Evolutionary conservation across 1,139 yeast genomes (phyloP).

Genomic region (Geotrichum reessii): DNA sequence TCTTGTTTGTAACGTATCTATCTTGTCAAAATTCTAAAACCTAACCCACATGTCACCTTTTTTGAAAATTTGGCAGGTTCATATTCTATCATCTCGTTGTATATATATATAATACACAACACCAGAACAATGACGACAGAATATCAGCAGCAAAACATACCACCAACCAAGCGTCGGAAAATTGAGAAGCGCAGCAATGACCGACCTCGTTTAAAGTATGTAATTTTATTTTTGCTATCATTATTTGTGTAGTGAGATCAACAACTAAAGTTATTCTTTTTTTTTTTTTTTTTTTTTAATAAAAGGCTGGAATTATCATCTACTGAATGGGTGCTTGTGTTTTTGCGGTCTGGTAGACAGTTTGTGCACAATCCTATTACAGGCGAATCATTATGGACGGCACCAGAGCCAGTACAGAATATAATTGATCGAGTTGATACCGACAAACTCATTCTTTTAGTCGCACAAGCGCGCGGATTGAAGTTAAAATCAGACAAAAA

Average conservation of each 20-base stretch:
- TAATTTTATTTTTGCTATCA: not conserved
- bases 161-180: conserved; percentile 1
- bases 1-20: too few species aligned
- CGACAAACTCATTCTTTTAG: conserved; percentile 36
- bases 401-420: conserved; percentile 36
- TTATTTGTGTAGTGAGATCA: not conserved
- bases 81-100: not conserved
- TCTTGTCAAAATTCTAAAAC: not conserved
- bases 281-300: not conserved
- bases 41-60: not conserved
- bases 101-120: not conserved
- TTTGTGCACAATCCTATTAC: conserved; percentile 40
- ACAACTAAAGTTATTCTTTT: not conserved
- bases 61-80: not conserved
- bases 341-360: conserved; percentile 43
- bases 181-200: conserved; percentile 6
- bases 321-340: conserved; percentile 41
- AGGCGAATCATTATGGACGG: conserved; percentile 37
- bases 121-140: not conserved
- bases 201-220: conserved; percentile 15
- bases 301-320: conserved; percentile 17
- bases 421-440: conserved; percentile 35
- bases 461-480: conserved; percentile 47
- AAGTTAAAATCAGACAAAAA: conserved; percentile 23
- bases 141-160: not conserved